Base-by-base conservation (phyloP, 1,139 yeast species). In the Yamadazyma songkhlaensis region DNA sequence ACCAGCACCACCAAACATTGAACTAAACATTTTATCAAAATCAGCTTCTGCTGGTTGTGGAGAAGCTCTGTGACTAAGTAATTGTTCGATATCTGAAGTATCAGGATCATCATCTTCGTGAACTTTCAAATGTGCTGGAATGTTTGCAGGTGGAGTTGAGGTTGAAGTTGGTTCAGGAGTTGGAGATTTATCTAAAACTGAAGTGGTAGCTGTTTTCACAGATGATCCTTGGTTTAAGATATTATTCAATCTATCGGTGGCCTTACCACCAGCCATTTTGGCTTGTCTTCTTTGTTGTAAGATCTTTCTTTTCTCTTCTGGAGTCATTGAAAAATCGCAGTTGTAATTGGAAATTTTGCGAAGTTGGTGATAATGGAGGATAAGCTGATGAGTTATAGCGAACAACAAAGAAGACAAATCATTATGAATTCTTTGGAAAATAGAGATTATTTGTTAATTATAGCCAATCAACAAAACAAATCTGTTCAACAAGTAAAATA, bases 231-330 rank as follows among this genome's bases (percentile, higher is more conserved):
- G 72, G 32, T 57, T 50, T 41, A 70, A 57, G 23, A 71, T 71
- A 31, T 45, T 74, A 45, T 74, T 77, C 50, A 84, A 59, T 41
- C 92, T 65, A 12, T 69, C 67, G 3, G 76, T 54, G 15, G 81
- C 84, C 34, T 72, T 72, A 3, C 84, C 83, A 43, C 74, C 67
- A 37, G 72, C 67, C 69, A 84, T 73, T 56, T 81, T 83, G 47
- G 85, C 84, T 36, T 79, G 83, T 48, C 90, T 70, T 53, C 88
- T 72, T 53, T 84, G 89, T 43, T 89, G 71, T 28, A 83, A 60
- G 22, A 80, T 50, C 40, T 69, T 65, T 49, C 81, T 75, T 60
- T 78, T 81, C 50, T 84, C 90, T 31, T 79, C 83, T 4, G 81
- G 84, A 23, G 74, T 56, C 36, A 74, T 20, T 29, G 29, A 21